Evolutionary conservation across 2,329 filamentous ascomycete species (phyloP), one percentile per base, ranked within the genome.

Genomic region (Podosphaera fusca): DNA sequence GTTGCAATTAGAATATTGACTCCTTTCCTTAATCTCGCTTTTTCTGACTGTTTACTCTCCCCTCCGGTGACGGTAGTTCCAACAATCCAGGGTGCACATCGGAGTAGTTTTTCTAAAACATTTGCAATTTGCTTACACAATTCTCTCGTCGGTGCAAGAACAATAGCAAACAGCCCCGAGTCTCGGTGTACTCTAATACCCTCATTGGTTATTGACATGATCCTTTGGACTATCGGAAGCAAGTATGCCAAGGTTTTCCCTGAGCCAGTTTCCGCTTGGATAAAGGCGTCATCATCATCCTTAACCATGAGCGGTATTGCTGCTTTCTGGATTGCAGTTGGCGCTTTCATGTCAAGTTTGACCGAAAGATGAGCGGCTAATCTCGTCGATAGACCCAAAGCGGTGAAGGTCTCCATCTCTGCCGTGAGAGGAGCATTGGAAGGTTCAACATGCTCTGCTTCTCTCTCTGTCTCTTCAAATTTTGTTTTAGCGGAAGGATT

Each of bases 201-300:
- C 10, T 68, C 63, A n/a, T 63, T 72, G 74, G 86, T 82, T 35
- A 96, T 75, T 12, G 81, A 77, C 69, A 95, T 79, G 29, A 98
- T 84, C 31, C 88, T 78, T 67, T 98, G 87, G 30, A 98, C 81
- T 52, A 98, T 84, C 1, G 92, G 92, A 5, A 98, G 72, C 3
- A 98, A 75, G 68, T 98, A 98, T n/a, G 92, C 87, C 59, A 98
- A 72, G 0, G 92, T 98, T 72, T 98, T 98, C 71, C 92, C 92
- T 0, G 92, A 98, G 63, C 92, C 92, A 0, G 92, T 98, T 71
- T 98, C 85, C 2, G 92, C 94, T 68, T 96, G 92, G 38, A 98
- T 84, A 65, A 98, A 98, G 1, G 89, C 89, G 72, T 98, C 92
- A 51, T 79, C 82, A 63, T 94, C 85, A 56, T 84, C 82, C 47